Evolutionary conservation across 257 asterid species (phyloP), one percentile per base, ranked within the genome.

Genomic region (Gentiana macrophylla): DNA sequence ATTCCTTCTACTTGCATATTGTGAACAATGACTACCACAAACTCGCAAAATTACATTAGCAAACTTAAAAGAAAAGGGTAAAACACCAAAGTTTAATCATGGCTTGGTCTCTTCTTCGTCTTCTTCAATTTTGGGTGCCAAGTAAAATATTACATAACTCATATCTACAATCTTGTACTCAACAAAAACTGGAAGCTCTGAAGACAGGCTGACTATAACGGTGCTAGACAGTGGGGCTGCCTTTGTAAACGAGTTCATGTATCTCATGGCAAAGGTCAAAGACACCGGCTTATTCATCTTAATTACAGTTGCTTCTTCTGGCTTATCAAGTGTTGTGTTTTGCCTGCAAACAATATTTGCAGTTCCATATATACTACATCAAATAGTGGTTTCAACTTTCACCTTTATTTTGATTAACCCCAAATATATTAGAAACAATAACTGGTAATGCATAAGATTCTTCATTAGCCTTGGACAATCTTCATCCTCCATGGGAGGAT

Each of bases 161-260:
- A 86, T 86, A 67, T 89, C 95, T 1, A 92, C 97, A 73, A 89
- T 75, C 87, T 86, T 89, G 81, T 86, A 83, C 75, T 86, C 97
- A 1, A 89, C 92, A 75, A 83, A 94, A 37, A 83, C 89, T 1
- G 97, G 97, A 45, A 83, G 92, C 73, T 89, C 95, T 0, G 95
- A 73, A 33, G 95, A 83, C 76, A 89, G 56, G 74, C 93, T 81
- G 56, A 89, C 58, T 62, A 92, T 86, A 36, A 89, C 94, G 0
- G 84, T 75, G 79, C 57, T 77, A 0, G 97, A 89, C 64, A 89
- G 56, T 1, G 94, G 87, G 8, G 76, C 72, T 6, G 95, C 95
- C 77, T 81, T 89, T 1, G 94, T 75, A 69, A 86, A 83, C 11
- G 94, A 83, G 77, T 86, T 89, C 71, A 86, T 68, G 37, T 89